phyloP scores from a whole-genome alignment of 2,329 filamentous ascomycete species.

The Cryphonectria carpinicola region DNA sequence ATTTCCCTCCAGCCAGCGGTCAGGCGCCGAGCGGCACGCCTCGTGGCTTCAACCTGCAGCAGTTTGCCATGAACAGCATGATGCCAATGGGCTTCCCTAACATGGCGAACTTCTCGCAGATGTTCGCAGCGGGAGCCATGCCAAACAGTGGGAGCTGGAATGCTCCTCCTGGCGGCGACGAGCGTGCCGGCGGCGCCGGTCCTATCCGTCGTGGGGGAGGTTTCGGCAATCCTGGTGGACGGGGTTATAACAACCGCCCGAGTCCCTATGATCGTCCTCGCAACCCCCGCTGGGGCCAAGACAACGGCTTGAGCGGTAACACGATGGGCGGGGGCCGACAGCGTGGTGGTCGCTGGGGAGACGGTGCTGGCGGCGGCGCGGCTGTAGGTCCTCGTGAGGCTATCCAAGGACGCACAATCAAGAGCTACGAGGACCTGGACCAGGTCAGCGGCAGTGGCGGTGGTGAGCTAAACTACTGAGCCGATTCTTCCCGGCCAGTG shows the following conservation, averaged over 20 bases:
- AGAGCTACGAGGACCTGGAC: slow-evolving; percentile 97
- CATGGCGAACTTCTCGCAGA: slow-evolving; percentile 51
- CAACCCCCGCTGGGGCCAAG: slow-evolving; percentile 53
- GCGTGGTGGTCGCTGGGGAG: slow-evolving; percentile 66
- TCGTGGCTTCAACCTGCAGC: slow-evolving; percentile 85
- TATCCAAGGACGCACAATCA: slow-evolving; percentile 87
- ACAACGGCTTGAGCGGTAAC: slow-evolving; percentile 51
- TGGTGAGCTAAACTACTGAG: slow-evolving; percentile 87
- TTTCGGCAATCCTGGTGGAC: slow-evolving; percentile 52
- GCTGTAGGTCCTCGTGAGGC: slow-evolving; percentile 87
- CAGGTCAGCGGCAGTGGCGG: slow-evolving; percentile 75
- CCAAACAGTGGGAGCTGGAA: slow-evolving; percentile 53
- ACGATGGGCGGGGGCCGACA: slow-evolving; percentile 52
- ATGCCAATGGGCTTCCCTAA: slow-evolving; percentile 64
- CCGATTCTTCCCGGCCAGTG: background rate
- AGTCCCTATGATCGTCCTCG: slow-evolving; percentile 75
- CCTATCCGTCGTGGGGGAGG: slow-evolving; percentile 69
- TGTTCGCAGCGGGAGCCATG: slow-evolving; percentile 57
- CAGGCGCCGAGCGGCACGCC: slow-evolving; percentile 83
- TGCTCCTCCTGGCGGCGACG: slow-evolving; percentile 52
- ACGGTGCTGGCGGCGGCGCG: slow-evolving; percentile 72
- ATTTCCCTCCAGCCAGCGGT: slow-evolving; percentile 81
- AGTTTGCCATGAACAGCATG: slow-evolving; percentile 65
- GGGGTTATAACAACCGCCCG: slow-evolving; percentile 57
- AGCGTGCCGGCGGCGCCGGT: slow-evolving; percentile 60